Conservation (phyloP, 1,284 basidiomycete species). For the Naganishia cerealis region DNA sequence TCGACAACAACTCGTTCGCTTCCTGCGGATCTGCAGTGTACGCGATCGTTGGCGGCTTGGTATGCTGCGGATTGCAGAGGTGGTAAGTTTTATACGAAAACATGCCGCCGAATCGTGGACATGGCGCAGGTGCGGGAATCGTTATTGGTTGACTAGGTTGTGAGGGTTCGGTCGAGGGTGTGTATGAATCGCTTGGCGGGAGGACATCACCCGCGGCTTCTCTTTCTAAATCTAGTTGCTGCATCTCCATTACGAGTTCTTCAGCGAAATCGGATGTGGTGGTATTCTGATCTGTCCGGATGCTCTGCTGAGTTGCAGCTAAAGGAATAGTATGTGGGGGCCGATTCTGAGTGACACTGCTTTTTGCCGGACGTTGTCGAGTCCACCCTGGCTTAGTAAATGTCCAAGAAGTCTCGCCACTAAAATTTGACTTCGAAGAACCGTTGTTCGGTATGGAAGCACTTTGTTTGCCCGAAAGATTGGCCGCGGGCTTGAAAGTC, state of each 20-base stretch:
- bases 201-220: not conserved
- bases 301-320: not conserved
- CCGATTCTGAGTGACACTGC: not conserved
- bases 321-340: not conserved
- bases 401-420: not conserved
- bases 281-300: not conserved
- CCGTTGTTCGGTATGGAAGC: not conserved
- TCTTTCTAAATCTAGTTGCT: not conserved
- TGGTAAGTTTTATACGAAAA: constrained; percentile 24
- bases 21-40: constrained; percentile 44
- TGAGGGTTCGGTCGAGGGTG: not conserved
- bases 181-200: not conserved
- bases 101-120: not conserved
- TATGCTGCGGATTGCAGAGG: not conserved
- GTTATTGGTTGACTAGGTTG: not conserved
- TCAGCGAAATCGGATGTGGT: not conserved
- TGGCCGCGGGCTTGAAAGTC: constrained; percentile 6
- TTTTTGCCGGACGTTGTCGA: constrained; percentile 2
- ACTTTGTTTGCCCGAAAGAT: not conserved
- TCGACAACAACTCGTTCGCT: constrained; percentile 43
- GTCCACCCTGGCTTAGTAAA: constrained; percentile 19
- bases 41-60: constrained; percentile 37
- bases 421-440: not conserved
- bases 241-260: constrained; percentile 7
- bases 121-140: not conserved